Evolutionary conservation across 1,284 basidiomycete genomes (phyloP).

Genomic region (Kalmanozyma brasiliensis): DNA sequence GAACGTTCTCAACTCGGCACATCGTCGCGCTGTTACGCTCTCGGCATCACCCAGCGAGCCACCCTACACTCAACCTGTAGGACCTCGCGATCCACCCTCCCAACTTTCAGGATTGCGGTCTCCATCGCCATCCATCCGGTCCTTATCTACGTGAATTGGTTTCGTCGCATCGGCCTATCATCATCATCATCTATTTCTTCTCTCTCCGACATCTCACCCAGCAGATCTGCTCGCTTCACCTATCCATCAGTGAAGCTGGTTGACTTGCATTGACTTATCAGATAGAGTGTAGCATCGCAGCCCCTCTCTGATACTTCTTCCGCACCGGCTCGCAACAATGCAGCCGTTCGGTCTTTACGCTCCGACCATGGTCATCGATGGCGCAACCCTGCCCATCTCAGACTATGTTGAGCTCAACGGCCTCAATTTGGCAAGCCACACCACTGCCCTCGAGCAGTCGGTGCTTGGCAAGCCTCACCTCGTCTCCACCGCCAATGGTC

Average conservation of each 20-base stretch:
- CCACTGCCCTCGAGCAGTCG: conserved; percentile 48
- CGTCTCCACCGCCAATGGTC: conserved; percentile 2
- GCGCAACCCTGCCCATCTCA: conserved; percentile 9
- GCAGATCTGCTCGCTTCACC: conserved; percentile 16
- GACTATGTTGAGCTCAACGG: conserved; percentile 46
- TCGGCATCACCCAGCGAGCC: conserved; percentile 21
- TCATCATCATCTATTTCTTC: conserved; percentile 9
- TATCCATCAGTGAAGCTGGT: conserved; percentile 11
- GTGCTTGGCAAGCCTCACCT: conserved; percentile 43
- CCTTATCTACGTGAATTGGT: conserved; percentile 54
- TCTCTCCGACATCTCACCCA: background rate
- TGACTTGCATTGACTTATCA: conserved; percentile 13
- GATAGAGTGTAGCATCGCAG: conserved; percentile 20
- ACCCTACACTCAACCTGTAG: conserved; percentile 17
- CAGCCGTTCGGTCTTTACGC: conserved; percentile 18
- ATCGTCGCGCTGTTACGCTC: conserved; percentile 21
- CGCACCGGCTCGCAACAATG: conserved; percentile 15
- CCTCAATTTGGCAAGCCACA: conserved; percentile 43
- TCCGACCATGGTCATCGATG: conserved; percentile 30
- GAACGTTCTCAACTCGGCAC: conserved; percentile 3
- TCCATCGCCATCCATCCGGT: conserved; percentile 33
- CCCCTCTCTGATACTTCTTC: conserved; percentile 4
- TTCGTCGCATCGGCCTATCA: conserved; percentile 49
- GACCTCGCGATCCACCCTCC: conserved; percentile 11
- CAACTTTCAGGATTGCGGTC: conserved; percentile 33